Conservation (phyloP, 805 yeast species). For the Candida germanica region DNA sequence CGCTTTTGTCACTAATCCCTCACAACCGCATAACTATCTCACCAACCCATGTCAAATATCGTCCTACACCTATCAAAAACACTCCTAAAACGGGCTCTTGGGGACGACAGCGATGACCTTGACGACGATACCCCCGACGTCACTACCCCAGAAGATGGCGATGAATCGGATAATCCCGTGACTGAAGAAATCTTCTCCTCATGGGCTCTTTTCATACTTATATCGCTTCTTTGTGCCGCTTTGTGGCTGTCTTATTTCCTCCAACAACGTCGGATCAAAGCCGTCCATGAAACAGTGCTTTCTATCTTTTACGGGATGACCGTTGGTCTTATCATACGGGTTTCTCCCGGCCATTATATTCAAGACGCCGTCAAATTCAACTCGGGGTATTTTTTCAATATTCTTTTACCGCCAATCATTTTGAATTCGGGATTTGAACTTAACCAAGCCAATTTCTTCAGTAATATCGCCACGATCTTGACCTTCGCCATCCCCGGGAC, state of each 20-base stretch:
- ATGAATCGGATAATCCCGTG: constrained; percentile 70
- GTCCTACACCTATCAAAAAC: constrained; percentile 23
- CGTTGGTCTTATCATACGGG: constrained; percentile 85
- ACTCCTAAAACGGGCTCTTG: constrained; percentile 30
- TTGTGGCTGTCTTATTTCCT: constrained; percentile 93
- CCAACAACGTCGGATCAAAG: constrained; percentile 87
- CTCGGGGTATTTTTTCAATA: constrained; percentile 89
- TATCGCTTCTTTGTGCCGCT: constrained; percentile 79
- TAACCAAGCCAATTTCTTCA: constrained; percentile 92
- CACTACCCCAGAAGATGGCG: constrained; percentile 47
- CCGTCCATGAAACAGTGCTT: constrained; percentile 95
- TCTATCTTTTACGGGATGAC: constrained; percentile 97
- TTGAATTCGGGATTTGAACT: constrained; percentile 94
- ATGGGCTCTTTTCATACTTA: constrained; percentile 91
- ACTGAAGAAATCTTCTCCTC: constrained; percentile 94
- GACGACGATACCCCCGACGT: constrained; percentile 42
- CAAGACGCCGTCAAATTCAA: constrained; percentile 96
- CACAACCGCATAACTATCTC: not conserved
- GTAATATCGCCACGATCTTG: constrained; percentile 85
- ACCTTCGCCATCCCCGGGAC: constrained; percentile 98
- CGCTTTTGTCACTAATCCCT: too few relatives aligned
- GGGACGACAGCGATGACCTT: constrained; percentile 17
- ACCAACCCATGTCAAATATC: constrained; percentile 27
- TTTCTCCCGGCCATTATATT: constrained; percentile 94
- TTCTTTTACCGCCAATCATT: constrained; percentile 92